A percentile compares a stretch with the other conserved stretches of the same genome.
These are phyloP conservation scores for Populus hybrid DNA, from an alignment of 441 rosid genomes.

Conservation along the genomic window DNA sequence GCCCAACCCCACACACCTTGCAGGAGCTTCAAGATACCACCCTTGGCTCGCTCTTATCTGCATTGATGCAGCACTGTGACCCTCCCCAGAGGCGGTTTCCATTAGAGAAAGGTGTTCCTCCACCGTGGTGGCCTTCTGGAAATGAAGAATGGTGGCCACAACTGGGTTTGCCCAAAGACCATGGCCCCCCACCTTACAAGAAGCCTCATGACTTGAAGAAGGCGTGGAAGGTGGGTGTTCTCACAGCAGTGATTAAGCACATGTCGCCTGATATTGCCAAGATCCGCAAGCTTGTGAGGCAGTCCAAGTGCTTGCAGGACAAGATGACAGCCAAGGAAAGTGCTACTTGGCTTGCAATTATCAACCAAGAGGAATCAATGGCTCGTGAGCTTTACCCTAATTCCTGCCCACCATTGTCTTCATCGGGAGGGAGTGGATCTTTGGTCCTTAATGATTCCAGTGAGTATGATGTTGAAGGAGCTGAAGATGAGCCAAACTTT, in stretches of 20 bases:
- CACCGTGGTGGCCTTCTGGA: constrained; percentile 98
- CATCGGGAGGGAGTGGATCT: constrained; percentile 49
- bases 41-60: constrained; percentile 85
- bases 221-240: constrained; percentile 88
- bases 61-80: constrained; percentile 31
- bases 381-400: constrained; percentile 66
- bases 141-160: constrained; percentile 92
- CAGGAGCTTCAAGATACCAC: constrained; percentile 96
- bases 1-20: constrained; percentile 55
- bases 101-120: constrained; percentile 74
- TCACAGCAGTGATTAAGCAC: constrained; percentile 80
- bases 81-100: constrained; percentile 93
- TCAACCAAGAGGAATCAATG: constrained; percentile 63
- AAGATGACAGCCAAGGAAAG: constrained; percentile 95
- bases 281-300: constrained; percentile 73
- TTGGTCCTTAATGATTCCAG: constrained; percentile 58
- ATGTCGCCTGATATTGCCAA: constrained; percentile 70
- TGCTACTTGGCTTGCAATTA: constrained; percentile 79
- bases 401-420: constrained; percentile 52
- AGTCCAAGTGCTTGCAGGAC: constrained; percentile 84
- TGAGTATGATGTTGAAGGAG: constrained; percentile 90
- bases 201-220: constrained; percentile 97
- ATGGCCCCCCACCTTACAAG: constrained; percentile 86
- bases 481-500: constrained; percentile 47
- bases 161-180: constrained; percentile 56